A percentile compares a stretch with the other conserved stretches of the same genome.
These are phyloP conservation scores for Phytophthora tubulina DNA, from an alignment of 352 stramenopile genomes.

Conservation along the genomic window DNA sequence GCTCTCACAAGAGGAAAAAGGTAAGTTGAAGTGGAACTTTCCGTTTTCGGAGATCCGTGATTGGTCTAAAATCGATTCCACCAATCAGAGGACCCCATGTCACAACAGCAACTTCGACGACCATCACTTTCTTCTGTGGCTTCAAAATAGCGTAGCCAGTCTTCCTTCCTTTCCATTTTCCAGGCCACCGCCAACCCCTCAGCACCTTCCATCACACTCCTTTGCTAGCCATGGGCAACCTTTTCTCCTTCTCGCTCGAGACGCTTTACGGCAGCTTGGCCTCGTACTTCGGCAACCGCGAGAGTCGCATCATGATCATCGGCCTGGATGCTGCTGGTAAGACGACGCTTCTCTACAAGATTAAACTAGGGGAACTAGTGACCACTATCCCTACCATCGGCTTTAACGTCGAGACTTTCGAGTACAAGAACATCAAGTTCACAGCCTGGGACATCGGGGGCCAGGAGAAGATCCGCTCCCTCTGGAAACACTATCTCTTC, in stretches of 20 bases:
- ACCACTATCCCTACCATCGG: slow-evolving; percentile 87
- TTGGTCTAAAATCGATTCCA: slow-evolving; percentile 6
- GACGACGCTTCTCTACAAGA: slow-evolving; percentile 95
- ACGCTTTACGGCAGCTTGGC: slow-evolving; percentile 42
- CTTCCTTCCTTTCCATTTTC: slow-evolving; percentile 21
- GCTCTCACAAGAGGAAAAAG: not conserved
- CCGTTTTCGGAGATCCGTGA: not conserved
- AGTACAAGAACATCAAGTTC: slow-evolving; percentile 79
- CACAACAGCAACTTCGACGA: slow-evolving; percentile 33
- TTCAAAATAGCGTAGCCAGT: slow-evolving; percentile 20
- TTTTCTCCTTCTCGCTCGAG: slow-evolving; percentile 49
- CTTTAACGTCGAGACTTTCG: slow-evolving; percentile 89
- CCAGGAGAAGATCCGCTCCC: slow-evolving; percentile 47
- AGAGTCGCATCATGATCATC: slow-evolving; percentile 89
- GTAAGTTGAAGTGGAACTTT: slow-evolving; percentile 21
- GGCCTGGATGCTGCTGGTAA: slow-evolving; percentile 96
- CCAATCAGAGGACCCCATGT: slow-evolving; percentile 31
- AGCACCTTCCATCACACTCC: not conserved
- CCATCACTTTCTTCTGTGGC: slow-evolving; percentile 13
- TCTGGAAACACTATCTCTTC: slow-evolving; percentile 81
- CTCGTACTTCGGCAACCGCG: slow-evolving; percentile 46
- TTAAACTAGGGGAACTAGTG: slow-evolving; percentile 81
- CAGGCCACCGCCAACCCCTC: slow-evolving; percentile 6
- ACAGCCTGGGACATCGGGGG: slow-evolving; percentile 88
- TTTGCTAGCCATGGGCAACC: slow-evolving; percentile 52